Conservation (phyloP, 2,329 filamentous ascomycete species). For the Sporothrix luriei region DNA sequence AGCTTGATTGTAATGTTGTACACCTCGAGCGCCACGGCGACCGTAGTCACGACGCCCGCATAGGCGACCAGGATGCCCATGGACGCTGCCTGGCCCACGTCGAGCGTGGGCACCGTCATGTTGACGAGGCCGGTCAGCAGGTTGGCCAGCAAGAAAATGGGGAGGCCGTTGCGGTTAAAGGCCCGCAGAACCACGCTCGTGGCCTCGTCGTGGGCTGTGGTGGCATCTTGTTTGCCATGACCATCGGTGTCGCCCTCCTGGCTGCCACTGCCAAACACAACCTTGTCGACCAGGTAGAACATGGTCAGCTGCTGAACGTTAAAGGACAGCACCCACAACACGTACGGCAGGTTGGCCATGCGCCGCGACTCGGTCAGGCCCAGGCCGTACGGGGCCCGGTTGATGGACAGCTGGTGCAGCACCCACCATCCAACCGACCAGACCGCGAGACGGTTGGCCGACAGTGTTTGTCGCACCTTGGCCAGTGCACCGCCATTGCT, state of each 20-base stretch:
- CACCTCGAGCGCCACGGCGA: conserved; percentile 68
- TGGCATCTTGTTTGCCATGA: conserved; percentile 57
- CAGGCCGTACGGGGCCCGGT: conserved; percentile 64
- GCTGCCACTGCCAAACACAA: conserved; percentile 70
- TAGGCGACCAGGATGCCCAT: conserved; percentile 78
- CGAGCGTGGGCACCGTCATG: conserved; percentile 78
- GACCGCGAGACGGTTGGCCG: conserved; percentile 57
- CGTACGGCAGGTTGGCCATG: conserved; percentile 88
- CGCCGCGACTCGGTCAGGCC: conserved; percentile 80
- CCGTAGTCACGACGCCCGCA: conserved; percentile 63
- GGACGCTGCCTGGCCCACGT: conserved; percentile 64
- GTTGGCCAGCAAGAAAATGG: conserved; percentile 84
- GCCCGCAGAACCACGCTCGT: conserved; percentile 81
- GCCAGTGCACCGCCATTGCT: conserved; percentile 38
- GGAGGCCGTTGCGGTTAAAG: conserved; percentile 86
- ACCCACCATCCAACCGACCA: conserved; percentile 70
- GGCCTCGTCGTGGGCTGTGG: conserved; percentile 64
- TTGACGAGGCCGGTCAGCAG: conserved; percentile 88
- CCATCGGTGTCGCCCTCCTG: conserved; percentile 60
- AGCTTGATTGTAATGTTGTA: conserved; percentile 72
- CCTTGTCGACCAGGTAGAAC: conserved; percentile 75
- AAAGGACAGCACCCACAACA: conserved; percentile 90
- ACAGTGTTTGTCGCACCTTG: not conserved
- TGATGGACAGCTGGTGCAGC: conserved; percentile 70
- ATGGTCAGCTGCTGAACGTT: conserved; percentile 80